These are phyloP conservation scores for Diatrype stigma DNA, from an alignment of 2,329 filamentous ascomycete species.

Conservation along the genomic window DNA sequence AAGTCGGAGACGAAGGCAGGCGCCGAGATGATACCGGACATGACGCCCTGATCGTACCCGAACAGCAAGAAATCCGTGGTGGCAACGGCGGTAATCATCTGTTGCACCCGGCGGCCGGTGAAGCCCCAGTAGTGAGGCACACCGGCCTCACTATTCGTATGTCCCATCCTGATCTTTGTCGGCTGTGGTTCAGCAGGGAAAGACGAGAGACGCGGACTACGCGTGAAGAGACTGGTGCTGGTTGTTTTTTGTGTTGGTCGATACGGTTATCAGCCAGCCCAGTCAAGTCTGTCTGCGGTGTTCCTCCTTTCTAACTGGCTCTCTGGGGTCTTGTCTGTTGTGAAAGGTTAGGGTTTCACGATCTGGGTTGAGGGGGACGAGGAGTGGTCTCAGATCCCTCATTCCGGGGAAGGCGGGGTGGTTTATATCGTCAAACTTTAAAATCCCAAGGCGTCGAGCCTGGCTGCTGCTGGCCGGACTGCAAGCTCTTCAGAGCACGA, in stretches of 20 bases:
- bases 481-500: neutral
- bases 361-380: neutral
- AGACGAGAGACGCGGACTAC: slow-evolving; percentile 1
- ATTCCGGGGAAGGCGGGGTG: slow-evolving; percentile 2
- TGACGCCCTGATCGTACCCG: slow-evolving; percentile 30
- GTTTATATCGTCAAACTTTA: neutral
- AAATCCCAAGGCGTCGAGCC: neutral
- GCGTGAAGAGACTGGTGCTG: slow-evolving; percentile 2
- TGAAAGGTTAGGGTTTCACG: too few species aligned
- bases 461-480: neutral
- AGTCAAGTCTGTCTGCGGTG: too few species aligned
- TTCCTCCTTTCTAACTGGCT: too few species aligned
- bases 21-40: slow-evolving; percentile 28
- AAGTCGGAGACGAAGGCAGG: slow-evolving; percentile 24
- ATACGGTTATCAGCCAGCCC: too few species aligned
- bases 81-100: slow-evolving; percentile 24
- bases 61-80: slow-evolving; percentile 24
- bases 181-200: neutral
- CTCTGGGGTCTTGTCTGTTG: neutral
- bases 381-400: neutral
- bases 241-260: too few species aligned
- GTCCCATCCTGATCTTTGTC: slow-evolving; percentile 15
- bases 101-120: slow-evolving; percentile 24
- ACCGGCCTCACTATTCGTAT: slow-evolving; percentile 22
- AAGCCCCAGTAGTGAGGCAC: slow-evolving; percentile 28